Evolutionary conservation across 2,329 filamentous ascomycete species (phyloP).

Genomic region (Apiospora aurea): DNA sequence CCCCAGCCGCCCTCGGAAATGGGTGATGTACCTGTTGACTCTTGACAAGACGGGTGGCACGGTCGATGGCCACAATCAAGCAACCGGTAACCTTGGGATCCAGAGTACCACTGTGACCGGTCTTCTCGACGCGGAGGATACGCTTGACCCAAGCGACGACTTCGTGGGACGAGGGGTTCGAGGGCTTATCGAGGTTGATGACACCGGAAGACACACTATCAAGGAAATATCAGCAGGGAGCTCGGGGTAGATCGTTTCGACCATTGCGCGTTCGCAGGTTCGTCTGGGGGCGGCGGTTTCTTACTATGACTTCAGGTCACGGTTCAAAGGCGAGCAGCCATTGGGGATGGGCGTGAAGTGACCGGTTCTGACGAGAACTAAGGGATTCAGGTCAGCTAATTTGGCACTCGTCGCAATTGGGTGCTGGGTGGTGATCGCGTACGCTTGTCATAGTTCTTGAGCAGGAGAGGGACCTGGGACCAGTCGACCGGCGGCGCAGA

Average conservation of each 20-base stretch:
- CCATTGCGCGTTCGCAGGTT: conserved; percentile 4
- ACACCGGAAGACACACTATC: conserved; percentile 78
- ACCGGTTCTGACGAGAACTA: conserved; percentile 89
- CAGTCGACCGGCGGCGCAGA: conserved; percentile 80
- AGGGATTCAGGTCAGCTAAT: conserved; percentile 36
- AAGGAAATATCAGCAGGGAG: background rate
- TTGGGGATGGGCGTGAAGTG: conserved; percentile 97
- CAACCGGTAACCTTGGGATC: conserved; percentile 98
- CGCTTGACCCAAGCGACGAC: conserved; percentile 99
- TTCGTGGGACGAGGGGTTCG: conserved; percentile 97
- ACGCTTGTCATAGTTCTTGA: conserved; percentile 97
- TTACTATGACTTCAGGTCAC: conserved; percentile 90
- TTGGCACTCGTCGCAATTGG: background rate
- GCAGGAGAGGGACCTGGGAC: conserved; percentile 88
- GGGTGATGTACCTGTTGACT: conserved; percentile 77
- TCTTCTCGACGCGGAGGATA: conserved; percentile 94
- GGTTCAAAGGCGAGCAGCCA: conserved; percentile 88
- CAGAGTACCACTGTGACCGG: conserved; percentile 96
- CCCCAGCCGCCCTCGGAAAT: background rate
- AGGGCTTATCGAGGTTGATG: conserved; percentile 97
- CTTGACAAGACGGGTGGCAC: conserved; percentile 96
- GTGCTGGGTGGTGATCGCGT: conserved; percentile 48
- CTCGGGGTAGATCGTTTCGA: background rate
- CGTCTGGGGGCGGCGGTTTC: conserved; percentile 7
- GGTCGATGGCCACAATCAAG: conserved; percentile 83